Conservation (phyloP, 2,329 filamentous ascomycete genomes). For the Aspergillus tubingensis region DNA sequence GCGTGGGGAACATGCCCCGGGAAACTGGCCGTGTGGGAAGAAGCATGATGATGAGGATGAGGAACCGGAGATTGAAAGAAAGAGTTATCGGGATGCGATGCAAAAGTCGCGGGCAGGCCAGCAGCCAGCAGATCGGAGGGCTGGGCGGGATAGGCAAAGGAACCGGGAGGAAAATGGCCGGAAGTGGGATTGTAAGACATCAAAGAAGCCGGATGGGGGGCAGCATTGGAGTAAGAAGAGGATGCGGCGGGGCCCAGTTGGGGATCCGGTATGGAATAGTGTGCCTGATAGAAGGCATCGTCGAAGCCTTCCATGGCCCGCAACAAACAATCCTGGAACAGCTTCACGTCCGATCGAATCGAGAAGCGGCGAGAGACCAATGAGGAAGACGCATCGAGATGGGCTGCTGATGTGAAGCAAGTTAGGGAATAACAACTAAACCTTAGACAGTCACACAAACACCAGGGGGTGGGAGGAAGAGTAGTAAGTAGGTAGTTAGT, state of each 20-base stretch:
- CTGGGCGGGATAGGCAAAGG: constrained; percentile 18
- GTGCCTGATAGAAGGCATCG: constrained; percentile 20
- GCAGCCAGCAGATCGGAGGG: constrained; percentile 11
- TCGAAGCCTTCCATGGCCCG: constrained; percentile 19
- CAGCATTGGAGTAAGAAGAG: constrained; percentile 1
- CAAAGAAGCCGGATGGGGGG: constrained; percentile 15
- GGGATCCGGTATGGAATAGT: constrained; percentile 15
- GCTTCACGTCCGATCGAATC: constrained; percentile 22
- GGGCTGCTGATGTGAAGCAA: background rate
- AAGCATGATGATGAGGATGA: background rate
- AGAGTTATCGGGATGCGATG: constrained; percentile 20
- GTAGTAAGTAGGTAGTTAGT: too few relatives aligned
- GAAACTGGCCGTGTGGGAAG: background rate
- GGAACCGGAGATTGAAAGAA: constrained; percentile 13
- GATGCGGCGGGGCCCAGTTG: constrained; percentile 5
- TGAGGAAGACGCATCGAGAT: constrained; percentile 17
- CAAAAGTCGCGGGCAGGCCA: constrained; percentile 13
- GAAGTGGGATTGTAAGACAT: constrained; percentile 12
- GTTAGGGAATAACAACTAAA: background rate
- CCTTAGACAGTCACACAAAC: background rate
- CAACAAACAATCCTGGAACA: constrained; percentile 5
- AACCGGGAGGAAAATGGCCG: constrained; percentile 14
- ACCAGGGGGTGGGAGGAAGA: too few relatives aligned
- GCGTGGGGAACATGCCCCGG: constrained; percentile 27
- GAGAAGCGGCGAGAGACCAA: constrained; percentile 17